phyloP scores from a whole-genome alignment of 495 filamentous ascomycete species.

The Polyplosphaeria fusca region DNA sequence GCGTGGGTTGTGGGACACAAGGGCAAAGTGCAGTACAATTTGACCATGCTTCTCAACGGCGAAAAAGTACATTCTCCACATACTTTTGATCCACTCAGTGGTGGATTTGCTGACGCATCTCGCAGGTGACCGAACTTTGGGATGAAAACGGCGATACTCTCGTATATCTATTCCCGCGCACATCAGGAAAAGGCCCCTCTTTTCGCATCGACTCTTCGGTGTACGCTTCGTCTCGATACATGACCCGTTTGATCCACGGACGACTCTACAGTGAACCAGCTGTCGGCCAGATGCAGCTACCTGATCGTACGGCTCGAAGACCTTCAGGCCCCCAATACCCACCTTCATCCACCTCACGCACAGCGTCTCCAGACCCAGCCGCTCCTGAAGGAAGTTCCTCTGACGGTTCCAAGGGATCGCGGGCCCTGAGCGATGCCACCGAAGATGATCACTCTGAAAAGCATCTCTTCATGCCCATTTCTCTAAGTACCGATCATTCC shows the following conservation, averaged over 20 bases:
- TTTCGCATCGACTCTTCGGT: slow-evolving; percentile 73
- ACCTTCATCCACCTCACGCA: slow-evolving; percentile 19
- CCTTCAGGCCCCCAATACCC: slow-evolving; percentile 2
- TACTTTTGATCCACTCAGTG: too few relatives aligned
- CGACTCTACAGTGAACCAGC: slow-evolving; percentile 40
- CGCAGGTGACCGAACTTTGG: slow-evolving; percentile 82
- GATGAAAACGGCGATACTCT: slow-evolving; percentile 77
- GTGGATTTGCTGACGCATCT: too few relatives aligned
- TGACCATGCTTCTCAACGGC: slow-evolving; percentile 28
- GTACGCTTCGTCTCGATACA: slow-evolving; percentile 65
- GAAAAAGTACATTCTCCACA: slow-evolving; percentile 30
- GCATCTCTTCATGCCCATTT: slow-evolving; percentile 66
- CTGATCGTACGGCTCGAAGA: slow-evolving; percentile 13
- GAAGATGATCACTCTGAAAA: slow-evolving; percentile 47
- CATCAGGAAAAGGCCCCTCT: slow-evolving; percentile 63
- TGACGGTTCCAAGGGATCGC: slow-evolving; percentile 34
- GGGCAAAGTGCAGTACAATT: slow-evolving; percentile 28
- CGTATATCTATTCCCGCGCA: slow-evolving; percentile 75
- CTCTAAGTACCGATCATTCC: slow-evolving; percentile 34
- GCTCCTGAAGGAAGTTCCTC: slow-evolving; percentile 24
- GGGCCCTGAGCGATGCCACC: slow-evolving; percentile 39
- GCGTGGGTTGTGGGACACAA: slow-evolving; percentile 32
- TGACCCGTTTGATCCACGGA: slow-evolving; percentile 67
- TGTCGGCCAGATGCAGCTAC: slow-evolving; percentile 1
- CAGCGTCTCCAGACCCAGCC: slow-evolving; percentile 19